Evolutionary conservation across 2,329 filamentous ascomycete genomes (phyloP), one percentile per base, ranked within the genome.

Genomic region (Penicillium hordei): DNA sequence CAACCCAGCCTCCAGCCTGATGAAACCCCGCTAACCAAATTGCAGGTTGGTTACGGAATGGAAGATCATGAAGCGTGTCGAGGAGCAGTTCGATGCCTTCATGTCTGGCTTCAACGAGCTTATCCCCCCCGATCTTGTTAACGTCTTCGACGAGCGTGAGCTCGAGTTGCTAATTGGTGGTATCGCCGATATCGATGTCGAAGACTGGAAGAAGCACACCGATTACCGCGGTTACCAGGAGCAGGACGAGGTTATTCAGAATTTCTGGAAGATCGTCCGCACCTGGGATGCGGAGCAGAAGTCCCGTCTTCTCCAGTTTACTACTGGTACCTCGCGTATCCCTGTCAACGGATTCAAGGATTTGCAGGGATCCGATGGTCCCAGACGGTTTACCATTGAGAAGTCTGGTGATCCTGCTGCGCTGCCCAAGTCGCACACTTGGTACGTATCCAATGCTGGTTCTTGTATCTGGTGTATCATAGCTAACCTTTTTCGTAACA

Each of bases 161-260:
- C 82, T 99, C 48, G 94, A 99, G 78, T 80, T 99, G 66, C 83
- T 99, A 66, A 97, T 99, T 72, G 94, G 94, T 65, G 94, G 94
- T 83, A 99, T 99, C 68, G 94, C 94, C n/a, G 94, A 99, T 78
- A 99, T 99, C 67, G 94, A 99, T 71, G 93, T 99, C 17, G 94
- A 99, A 60, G 94, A 99, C 78, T 99, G 94, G 94, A 97, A 99
- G 89, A 99, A 99, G 82, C 94, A 99, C 79, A 99, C 94, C 46
- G 94, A 99, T 73, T 99, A 99, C 78, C 89, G 94, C 68, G 94
- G 94, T 54, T 99, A 99, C 83, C 97, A 95, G 10, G 94, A 99
- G 78, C 92, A 88, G 57, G 94, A 99, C 69, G 91, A 97, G 72
- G 94, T 99, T 27, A 94, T 99, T 65, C 90, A 95, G 76, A 93